Conservation (phyloP, 805 yeast species). For the Trichomonascus vanleenenianus region DNA sequence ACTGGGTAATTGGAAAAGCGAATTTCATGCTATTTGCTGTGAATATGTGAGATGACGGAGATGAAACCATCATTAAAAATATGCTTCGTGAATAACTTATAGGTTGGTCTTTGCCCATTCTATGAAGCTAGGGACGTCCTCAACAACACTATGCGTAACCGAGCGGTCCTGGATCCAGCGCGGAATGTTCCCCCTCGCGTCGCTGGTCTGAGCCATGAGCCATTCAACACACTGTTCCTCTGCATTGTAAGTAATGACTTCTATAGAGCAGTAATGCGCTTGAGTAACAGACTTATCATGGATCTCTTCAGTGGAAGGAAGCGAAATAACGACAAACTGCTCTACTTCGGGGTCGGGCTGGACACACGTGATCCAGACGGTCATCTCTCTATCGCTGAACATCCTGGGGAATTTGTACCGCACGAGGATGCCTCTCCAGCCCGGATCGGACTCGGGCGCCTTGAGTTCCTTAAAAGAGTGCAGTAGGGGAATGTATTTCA, state of each 20-base stretch:
- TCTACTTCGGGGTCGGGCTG: conserved; percentile 23
- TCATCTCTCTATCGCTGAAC: conserved; percentile 29
- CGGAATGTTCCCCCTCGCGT: conserved; percentile 34
- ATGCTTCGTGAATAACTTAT: background rate
- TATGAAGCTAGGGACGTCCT: conserved; percentile 30
- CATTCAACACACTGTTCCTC: conserved; percentile 27
- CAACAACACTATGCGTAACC: conserved; percentile 27
- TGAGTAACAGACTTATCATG: conserved; percentile 12
- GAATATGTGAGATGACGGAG: no score
- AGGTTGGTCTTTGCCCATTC: conserved; percentile 22
- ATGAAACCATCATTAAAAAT: no score
- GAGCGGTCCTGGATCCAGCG: conserved; percentile 30
- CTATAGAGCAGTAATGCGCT: conserved; percentile 32
- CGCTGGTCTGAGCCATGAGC: conserved; percentile 34
- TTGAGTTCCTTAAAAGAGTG: conserved; percentile 21
- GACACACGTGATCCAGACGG: conserved; percentile 25
- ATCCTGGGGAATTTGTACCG: conserved; percentile 31
- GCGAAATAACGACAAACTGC: conserved; percentile 30
- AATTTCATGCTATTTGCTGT: no score
- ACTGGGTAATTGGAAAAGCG: no score
- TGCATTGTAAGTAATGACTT: conserved; percentile 21
- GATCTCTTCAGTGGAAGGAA: conserved; percentile 24
- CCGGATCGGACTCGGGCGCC: conserved; percentile 10
- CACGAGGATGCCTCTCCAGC: conserved; percentile 23
- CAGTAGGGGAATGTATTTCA: conserved; percentile 30